Percentiles rank a stretch among this genome's conserved stretches.
phyloP scores from a whole-genome alignment of 2,329 filamentous ascomycete genomes.

The Xylaria sp. region DNA sequence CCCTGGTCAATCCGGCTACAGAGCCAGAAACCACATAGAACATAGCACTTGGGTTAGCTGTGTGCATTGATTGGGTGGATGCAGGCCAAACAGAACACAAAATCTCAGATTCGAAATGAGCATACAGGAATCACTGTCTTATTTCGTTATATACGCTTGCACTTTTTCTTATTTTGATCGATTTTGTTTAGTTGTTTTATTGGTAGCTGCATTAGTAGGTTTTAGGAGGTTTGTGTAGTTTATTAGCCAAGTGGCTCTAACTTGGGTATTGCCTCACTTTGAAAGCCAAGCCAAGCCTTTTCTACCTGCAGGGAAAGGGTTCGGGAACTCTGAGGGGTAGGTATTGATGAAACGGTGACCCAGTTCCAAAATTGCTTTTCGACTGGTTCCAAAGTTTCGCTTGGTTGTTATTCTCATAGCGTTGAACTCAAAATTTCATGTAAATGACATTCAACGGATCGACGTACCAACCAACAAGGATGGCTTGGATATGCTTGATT shows the following conservation, averaged over 20 bases:
- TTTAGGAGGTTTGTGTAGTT: too few relatives aligned
- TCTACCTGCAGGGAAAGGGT: background rate
- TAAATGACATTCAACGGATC: background rate
- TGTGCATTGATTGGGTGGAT: too few relatives aligned
- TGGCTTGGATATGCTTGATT: background rate
- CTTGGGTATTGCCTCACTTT: background rate
- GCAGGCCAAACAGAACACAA: too few relatives aligned
- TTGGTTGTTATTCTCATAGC: background rate
- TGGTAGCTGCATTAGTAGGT: too few relatives aligned
- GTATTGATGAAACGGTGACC: background rate
- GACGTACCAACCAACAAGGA: background rate
- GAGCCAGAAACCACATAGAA: background rate
- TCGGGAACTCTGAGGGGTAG: background rate
- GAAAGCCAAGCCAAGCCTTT: constrained; percentile 9
- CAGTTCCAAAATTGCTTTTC: background rate
- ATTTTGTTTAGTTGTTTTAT: too few relatives aligned
- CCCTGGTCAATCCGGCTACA: background rate
- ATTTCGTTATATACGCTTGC: too few relatives aligned
- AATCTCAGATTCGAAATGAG: too few relatives aligned
- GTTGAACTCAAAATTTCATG: background rate
- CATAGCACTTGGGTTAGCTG: too few relatives aligned
- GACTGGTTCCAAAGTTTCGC: background rate
- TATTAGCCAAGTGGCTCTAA: too few relatives aligned
- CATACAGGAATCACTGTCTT: too few relatives aligned
- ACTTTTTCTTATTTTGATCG: too few relatives aligned